phyloP scores from a whole-genome alignment of 192 early-diverging fungal species.

The Kickxella alabastrina region DNA sequence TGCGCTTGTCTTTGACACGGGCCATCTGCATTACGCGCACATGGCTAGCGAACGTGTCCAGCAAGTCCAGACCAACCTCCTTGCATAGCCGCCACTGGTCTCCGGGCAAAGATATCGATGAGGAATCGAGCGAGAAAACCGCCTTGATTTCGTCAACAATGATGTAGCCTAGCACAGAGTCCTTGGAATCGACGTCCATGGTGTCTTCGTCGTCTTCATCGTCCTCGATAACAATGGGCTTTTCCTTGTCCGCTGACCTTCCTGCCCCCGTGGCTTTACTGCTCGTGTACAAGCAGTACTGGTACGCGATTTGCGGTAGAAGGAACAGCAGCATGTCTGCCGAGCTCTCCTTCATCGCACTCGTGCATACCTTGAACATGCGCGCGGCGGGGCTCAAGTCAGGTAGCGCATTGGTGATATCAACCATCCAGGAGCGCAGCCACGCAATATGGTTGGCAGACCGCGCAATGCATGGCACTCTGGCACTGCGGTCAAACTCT shows the following conservation, averaged over 20 bases:
- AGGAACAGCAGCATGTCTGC: conserved; percentile 33
- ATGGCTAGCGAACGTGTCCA: conserved; percentile 27
- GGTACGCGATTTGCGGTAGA: conserved; percentile 31
- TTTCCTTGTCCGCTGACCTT: neutral
- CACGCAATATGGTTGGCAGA: conserved; percentile 18
- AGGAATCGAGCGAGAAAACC: conserved; percentile 17
- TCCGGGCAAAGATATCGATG: conserved; percentile 1
- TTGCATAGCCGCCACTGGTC: conserved; percentile 45
- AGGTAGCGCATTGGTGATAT: conserved; percentile 18
- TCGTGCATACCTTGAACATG: conserved; percentile 34
- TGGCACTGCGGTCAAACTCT: neutral
- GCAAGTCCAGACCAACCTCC: conserved; percentile 27
- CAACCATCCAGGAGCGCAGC: conserved; percentile 36
- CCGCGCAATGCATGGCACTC: conserved; percentile 16
- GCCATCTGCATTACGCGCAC: conserved; percentile 25
- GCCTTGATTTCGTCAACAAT: conserved; percentile 23
- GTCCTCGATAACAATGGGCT: conserved; percentile 30
- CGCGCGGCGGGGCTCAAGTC: conserved; percentile 1
- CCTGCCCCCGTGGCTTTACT: neutral
- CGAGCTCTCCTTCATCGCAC: conserved; percentile 36
- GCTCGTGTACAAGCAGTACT: conserved; percentile 19
- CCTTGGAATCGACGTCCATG: neutral
- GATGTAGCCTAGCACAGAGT: neutral
- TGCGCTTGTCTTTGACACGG: conserved; percentile 19
- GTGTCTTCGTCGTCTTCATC: conserved; percentile 8